A percentile compares a stretch with the other conserved stretches of the same genome.
These are phyloP conservation scores for Hymenoscyphus fructigenus DNA, from an alignment of 2,329 filamentous ascomycete genomes.

Conservation along the genomic window DNA sequence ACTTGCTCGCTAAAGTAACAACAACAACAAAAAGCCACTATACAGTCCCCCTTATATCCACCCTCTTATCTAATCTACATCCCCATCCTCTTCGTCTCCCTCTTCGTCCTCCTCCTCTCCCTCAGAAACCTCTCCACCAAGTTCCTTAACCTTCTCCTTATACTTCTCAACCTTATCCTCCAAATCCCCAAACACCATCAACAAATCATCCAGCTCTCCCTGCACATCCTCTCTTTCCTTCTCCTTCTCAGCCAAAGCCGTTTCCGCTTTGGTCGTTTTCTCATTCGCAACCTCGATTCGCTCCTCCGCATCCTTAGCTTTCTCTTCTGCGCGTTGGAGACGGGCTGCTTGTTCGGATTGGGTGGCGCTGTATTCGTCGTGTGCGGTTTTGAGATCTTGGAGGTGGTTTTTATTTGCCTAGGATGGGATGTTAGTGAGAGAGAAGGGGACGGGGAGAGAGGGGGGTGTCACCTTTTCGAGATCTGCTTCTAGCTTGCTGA, in stretches of 20 bases:
- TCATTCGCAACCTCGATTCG: slow-evolving; percentile 36
- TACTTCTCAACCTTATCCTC: slow-evolving; percentile 76
- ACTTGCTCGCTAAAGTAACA: neutral
- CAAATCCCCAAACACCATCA: slow-evolving; percentile 78
- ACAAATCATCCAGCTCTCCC: slow-evolving; percentile 73
- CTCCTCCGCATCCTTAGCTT: slow-evolving; percentile 42
- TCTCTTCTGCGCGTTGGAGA: slow-evolving; percentile 41
- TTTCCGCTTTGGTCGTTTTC: slow-evolving; percentile 34
- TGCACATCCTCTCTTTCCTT: slow-evolving; percentile 64
- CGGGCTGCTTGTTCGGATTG: slow-evolving; percentile 31
- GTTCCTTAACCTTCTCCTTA: slow-evolving; percentile 54
- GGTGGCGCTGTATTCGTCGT: slow-evolving; percentile 49
- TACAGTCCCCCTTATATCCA: neutral
- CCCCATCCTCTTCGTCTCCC: slow-evolving; percentile 31
- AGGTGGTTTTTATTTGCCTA: slow-evolving; percentile 60
- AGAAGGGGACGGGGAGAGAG: neutral
- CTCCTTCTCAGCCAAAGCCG: slow-evolving; percentile 48
- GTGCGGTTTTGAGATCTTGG: slow-evolving; percentile 58
- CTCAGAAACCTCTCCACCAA: slow-evolving; percentile 73
- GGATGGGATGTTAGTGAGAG: slow-evolving; percentile 24
- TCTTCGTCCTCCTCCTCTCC: slow-evolving; percentile 65
- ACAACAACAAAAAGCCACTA: neutral
- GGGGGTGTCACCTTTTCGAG: slow-evolving; percentile 52
- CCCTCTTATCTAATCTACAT: neutral
- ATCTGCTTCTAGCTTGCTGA: slow-evolving; percentile 62